Evolutionary conservation across 73 alveolate genomes (phyloP).

Genomic region (Paraurostyla sp.): DNA sequence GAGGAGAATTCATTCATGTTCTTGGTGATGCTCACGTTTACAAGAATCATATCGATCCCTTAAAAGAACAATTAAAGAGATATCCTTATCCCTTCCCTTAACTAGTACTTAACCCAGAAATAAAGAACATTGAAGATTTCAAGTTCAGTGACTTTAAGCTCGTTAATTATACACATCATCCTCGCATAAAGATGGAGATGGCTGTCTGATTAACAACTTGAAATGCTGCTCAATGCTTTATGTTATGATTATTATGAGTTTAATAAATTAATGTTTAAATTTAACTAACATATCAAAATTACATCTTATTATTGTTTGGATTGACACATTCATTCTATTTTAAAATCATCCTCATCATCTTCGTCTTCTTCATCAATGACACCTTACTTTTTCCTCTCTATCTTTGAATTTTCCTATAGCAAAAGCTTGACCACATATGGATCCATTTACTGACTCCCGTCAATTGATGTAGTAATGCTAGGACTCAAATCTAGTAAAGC

Average conservation of each 20-base stretch:
- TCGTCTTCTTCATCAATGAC: neutral
- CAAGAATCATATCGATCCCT: conserved; percentile 93
- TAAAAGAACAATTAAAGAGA: conserved; percentile 86
- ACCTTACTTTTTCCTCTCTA: conserved; percentile 9
- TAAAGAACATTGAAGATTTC: conserved; percentile 65
- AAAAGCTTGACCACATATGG: conserved; percentile 59
- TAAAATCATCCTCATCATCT: neutral
- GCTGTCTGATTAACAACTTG: conserved; percentile 52
- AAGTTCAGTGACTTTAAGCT: conserved; percentile 65
- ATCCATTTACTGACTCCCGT: no score
- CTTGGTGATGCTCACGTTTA: conserved; percentile 97
- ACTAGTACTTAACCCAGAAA: conserved; percentile 78
- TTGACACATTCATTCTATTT: neutral
- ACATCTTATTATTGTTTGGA: neutral
- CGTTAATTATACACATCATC: conserved; percentile 46
- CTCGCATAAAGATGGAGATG: conserved; percentile 70
- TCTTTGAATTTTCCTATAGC: conserved; percentile 24
- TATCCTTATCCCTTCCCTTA: conserved; percentile 96
- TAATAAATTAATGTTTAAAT: no score
- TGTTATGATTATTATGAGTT: neutral
- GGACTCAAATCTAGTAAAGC: conserved; percentile 40
- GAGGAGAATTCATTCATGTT: conserved; percentile 91
- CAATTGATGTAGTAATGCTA: conserved; percentile 5
- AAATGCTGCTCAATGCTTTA: neutral
- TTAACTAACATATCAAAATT: neutral